These are phyloP conservation scores for Juncus effusus DNA, from an alignment of 176 grass and related monocot species.

Conservation along the genomic window DNA sequence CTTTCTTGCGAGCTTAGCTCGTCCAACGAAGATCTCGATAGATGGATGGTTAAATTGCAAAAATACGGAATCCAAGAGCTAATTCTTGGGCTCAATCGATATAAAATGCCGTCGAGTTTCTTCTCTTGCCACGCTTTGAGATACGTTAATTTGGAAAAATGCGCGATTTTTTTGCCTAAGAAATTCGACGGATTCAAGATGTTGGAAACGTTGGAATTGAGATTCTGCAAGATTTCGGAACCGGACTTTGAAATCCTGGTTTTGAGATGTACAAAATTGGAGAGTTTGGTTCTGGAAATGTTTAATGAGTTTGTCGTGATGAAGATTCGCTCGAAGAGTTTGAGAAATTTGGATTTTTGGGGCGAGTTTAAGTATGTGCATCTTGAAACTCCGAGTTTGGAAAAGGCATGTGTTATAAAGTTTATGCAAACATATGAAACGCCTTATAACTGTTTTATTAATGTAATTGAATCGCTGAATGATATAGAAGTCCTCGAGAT, in stretches of 20 bases:
- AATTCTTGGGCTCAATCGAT: slow-evolving; percentile 16
- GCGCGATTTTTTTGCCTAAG: slow-evolving; percentile 12
- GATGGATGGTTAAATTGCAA: slow-evolving; percentile 22
- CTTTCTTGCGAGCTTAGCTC: neutral
- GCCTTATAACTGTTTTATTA: neutral
- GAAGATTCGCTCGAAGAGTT: slow-evolving; percentile 19
- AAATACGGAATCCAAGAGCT: slow-evolving; percentile 26
- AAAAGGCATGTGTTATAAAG: slow-evolving; percentile 8
- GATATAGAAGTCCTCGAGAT: slow-evolving; percentile 20
- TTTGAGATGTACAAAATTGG: slow-evolving; percentile 17
- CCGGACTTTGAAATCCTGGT: slow-evolving; percentile 27
- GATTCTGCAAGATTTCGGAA: slow-evolving; percentile 25
- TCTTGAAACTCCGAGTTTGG: slow-evolving; percentile 21
- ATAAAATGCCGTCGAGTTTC: slow-evolving; percentile 25
- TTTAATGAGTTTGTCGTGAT: slow-evolving; percentile 27
- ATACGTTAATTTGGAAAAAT: slow-evolving; percentile 28
- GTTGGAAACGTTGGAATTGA: slow-evolving; percentile 25
- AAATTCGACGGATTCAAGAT: slow-evolving; percentile 26
- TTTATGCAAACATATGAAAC: slow-evolving; percentile 25
- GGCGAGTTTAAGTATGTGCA: slow-evolving; percentile 26
- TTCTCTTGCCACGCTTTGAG: slow-evolving; percentile 21
- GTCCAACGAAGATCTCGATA: slow-evolving; percentile 11
- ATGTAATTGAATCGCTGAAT: slow-evolving; percentile 7
- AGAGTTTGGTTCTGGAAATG: slow-evolving; percentile 24
- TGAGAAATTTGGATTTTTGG: slow-evolving; percentile 29